Base-by-base conservation (phyloP, 148 eudicot genomes). In the Chenopodium suecicum region DNA sequence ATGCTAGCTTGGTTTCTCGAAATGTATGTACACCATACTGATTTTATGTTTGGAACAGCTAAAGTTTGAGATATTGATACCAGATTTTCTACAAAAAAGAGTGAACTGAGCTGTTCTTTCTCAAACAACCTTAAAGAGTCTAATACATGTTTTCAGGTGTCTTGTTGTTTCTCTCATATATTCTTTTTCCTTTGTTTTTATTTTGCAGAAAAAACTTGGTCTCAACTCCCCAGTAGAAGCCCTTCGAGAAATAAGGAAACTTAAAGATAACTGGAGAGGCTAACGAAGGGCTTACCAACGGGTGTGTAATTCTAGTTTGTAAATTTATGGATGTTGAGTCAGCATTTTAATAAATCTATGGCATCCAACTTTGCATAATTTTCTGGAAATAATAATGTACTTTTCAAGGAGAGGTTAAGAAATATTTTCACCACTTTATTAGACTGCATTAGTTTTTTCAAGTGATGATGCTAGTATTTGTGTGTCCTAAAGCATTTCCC, bases 221-320 rank as follows among this genome's bases (percentile, higher is more conserved):
- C 81, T 86, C 84, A 82, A 87, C 80, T 86, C 98, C 32, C 88
- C 98, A 1, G 92, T 92, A 44, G 93, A 94, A 75, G 93, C 98
- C 48, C 34, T 95, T 4, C 78, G 85, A 67, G 92, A 91, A 88
- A 85, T 95, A 62, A 86, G 99, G 89, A 87, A 85, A 82, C 92
- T 85, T 52, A 95, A 95, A 86, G 99, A 95, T 88, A 90, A 91
- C 81, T 94, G 97, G 97, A 90, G 88, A 87, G 97, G 95, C 60
- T 91, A 83, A 86, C 70, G 66, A 10, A 22, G 74, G 78, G 66
- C 23, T 70, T 66, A 66, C 66, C 74, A 22, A 14, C 62, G 22
- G 5, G 62, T 14, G 16, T 37, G 25, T 46, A 29, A 71, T 54
- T 71, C 60, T 77, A 70, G 71, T 27, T 34, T 78, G 81, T 84